phyloP scores from a whole-genome alignment of 2,329 filamentous ascomycete genomes.

The Fusarium haematococcum region DNA sequence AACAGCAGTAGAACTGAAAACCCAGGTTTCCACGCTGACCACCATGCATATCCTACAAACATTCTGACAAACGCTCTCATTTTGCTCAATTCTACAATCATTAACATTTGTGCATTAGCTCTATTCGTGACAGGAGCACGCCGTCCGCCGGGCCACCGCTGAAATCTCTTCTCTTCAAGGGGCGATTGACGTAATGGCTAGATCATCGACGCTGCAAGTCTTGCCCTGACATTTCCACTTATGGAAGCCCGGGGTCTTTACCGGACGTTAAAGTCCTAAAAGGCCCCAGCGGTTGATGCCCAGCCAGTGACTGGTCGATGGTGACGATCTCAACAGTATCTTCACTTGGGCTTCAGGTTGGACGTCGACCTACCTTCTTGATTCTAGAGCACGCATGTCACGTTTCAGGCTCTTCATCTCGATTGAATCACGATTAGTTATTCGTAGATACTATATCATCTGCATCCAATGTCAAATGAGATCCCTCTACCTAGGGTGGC shows the following conservation, averaged over 20 bases:
- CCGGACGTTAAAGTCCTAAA: constrained; percentile 13
- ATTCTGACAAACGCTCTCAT: background rate
- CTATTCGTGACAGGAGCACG: background rate
- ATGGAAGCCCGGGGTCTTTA: background rate
- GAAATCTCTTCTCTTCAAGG: background rate
- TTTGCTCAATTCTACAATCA: background rate
- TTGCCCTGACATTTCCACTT: constrained; percentile 26
- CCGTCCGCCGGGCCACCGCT: background rate
- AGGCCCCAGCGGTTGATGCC: background rate
- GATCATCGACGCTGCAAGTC: constrained; percentile 6
- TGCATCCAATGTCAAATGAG: background rate
- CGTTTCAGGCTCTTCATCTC: background rate
- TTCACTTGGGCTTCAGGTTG: background rate
- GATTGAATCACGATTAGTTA: background rate
- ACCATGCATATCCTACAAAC: background rate
- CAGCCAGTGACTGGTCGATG: background rate
- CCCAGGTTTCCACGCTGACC: background rate
- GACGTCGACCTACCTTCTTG: background rate
- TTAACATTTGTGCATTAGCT: background rate
- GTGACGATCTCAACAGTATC: background rate
- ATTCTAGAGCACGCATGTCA: background rate
- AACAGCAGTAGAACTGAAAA: background rate
- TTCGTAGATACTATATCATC: background rate
- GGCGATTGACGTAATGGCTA: constrained; percentile 26
- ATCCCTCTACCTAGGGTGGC: background rate